phyloP scores from a whole-genome alignment of 1,284 basidiomycete species.

The Boletus mariae region DNA sequence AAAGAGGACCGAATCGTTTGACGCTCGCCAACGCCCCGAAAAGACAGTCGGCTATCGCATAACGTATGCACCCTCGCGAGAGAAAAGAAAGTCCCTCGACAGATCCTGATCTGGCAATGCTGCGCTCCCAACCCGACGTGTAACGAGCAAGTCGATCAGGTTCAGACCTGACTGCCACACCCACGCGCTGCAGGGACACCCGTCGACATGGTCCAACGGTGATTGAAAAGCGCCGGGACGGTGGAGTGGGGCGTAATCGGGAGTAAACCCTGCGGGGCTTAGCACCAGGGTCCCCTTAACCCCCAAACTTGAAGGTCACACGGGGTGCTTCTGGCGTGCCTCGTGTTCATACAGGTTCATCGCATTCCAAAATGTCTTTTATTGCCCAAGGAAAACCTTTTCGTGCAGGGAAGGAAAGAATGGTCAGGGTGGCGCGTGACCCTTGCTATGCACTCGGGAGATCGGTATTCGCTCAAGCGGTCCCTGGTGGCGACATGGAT shows the following conservation, averaged over 20 bases:
- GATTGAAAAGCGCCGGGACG: background rate
- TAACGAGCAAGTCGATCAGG: background rate
- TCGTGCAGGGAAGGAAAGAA: constrained; percentile 15
- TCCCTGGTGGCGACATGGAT: constrained; percentile 29
- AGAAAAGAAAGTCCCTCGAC: background rate
- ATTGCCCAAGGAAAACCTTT: constrained; percentile 20
- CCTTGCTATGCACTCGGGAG: background rate
- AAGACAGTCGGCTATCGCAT: background rate
- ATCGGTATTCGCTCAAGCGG: constrained; percentile 15
- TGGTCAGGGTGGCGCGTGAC: constrained; percentile 13
- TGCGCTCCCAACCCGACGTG: background rate
- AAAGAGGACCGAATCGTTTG: no score
- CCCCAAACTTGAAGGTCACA: constrained; percentile 21
- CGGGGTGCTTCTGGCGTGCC: constrained; percentile 29
- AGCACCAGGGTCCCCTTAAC: constrained; percentile 17
- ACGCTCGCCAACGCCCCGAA: no score
- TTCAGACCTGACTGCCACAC: background rate
- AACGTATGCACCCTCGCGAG: background rate
- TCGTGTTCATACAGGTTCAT: constrained; percentile 19
- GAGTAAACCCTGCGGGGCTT: background rate
- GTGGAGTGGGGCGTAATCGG: background rate
- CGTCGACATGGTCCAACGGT: background rate
- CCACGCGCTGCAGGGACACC: no score
- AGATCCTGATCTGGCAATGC: background rate
- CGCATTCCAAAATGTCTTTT: constrained; percentile 6